phyloP scores from a whole-genome alignment of 2,329 filamentous ascomycete genomes.

The Cladosporium sp. region DNA sequence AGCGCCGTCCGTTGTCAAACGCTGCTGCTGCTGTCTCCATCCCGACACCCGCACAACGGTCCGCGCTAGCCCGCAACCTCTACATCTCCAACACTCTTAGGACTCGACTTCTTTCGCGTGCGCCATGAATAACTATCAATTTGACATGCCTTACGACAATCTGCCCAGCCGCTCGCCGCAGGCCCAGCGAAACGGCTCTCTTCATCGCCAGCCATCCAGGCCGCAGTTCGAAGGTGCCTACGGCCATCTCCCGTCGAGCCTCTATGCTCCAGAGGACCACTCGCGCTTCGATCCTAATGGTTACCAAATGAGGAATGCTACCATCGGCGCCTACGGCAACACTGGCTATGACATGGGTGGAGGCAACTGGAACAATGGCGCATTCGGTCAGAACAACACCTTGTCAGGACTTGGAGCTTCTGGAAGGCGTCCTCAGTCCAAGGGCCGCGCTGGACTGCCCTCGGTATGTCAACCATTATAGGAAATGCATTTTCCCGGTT shows the following conservation, averaged over 20 bases:
- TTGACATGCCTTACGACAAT: slow-evolving; percentile 72
- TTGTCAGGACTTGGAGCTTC: slow-evolving; percentile 39
- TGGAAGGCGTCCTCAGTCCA: slow-evolving; percentile 48
- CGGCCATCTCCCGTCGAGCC: slow-evolving; percentile 59
- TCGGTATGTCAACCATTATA: slow-evolving; percentile 55
- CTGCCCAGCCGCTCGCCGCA: slow-evolving; percentile 66
- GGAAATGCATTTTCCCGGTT: background rate
- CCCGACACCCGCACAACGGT: slow-evolving; percentile 11
- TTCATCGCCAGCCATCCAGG: slow-evolving; percentile 69
- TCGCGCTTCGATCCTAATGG: slow-evolving; percentile 51
- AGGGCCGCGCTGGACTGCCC: slow-evolving; percentile 61
- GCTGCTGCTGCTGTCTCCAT: slow-evolving; percentile 9
- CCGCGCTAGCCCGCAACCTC: slow-evolving; percentile 8
- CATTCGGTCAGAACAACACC: slow-evolving; percentile 62
- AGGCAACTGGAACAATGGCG: slow-evolving; percentile 77
- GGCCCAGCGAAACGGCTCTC: slow-evolving; percentile 61
- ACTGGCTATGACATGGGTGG: slow-evolving; percentile 64
- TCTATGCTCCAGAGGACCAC: slow-evolving; percentile 68
- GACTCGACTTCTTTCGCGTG: background rate
- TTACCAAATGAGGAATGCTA: slow-evolving; percentile 56
- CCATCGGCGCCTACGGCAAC: slow-evolving; percentile 57
- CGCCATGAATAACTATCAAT: slow-evolving; percentile 30
- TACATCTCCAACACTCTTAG: background rate
- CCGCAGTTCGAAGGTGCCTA: slow-evolving; percentile 66
- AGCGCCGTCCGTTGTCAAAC: slow-evolving; percentile 9